Evolutionary conservation across 495 filamentous ascomycete species (phyloP).

Genomic region (Penicillium paradoxum): DNA sequence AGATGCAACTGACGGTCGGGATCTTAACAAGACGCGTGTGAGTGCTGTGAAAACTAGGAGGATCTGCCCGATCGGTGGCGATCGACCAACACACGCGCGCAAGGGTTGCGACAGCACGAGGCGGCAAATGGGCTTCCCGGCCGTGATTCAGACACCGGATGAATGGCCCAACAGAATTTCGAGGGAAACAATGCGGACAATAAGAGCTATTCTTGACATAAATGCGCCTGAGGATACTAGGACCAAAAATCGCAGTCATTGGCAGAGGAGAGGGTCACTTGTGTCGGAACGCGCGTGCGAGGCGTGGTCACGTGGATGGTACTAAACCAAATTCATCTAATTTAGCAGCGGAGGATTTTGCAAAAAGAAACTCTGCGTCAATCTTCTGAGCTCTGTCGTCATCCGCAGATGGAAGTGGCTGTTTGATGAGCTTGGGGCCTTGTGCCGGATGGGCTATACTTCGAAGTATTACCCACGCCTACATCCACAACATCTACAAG

Average conservation of each 20-base stretch:
- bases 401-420: neutral
- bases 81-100: slow-evolving; percentile 27
- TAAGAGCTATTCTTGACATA: slow-evolving; percentile 2
- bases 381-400: neutral
- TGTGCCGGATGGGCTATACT: neutral
- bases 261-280: slow-evolving; percentile 10
- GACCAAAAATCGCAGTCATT: neutral
- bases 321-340: neutral
- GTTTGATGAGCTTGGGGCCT: neutral
- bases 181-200: neutral
- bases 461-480: neutral
- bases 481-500: neutral
- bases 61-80: slow-evolving; percentile 25
- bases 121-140: slow-evolving; percentile 14
- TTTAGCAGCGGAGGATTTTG: neutral
- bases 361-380: neutral
- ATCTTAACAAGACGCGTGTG: slow-evolving; percentile 16
- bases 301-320: slow-evolving; percentile 35
- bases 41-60: slow-evolving; percentile 10
- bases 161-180: neutral
- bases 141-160: neutral
- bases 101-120: slow-evolving; percentile 23
- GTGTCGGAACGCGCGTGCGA: slow-evolving; percentile 33
- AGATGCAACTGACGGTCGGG: slow-evolving; percentile 11
- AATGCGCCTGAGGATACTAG: slow-evolving; percentile 8